Evolutionary conservation across 129 eudicot genomes (phyloP).

Genomic region (Flaveria brownii): DNA sequence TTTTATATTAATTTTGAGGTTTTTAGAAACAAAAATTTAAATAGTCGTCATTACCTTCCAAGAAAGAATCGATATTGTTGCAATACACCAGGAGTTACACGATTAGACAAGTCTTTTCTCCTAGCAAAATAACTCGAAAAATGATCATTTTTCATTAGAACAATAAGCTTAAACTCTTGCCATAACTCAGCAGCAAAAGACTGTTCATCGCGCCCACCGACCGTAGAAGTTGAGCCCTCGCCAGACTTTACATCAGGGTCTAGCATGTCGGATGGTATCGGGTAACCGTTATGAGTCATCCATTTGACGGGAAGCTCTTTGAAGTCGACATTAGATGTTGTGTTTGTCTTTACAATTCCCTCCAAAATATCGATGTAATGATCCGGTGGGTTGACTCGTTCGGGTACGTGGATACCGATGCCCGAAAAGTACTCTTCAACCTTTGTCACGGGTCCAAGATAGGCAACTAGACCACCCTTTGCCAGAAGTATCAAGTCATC

Average conservation of each 20-base stretch:
- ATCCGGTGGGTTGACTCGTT: conserved; percentile 88
- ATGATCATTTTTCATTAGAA: conserved; percentile 55
- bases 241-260: conserved; percentile 40
- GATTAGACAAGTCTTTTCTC: conserved; percentile 59
- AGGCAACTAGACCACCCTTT: conserved; percentile 90
- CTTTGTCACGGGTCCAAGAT: conserved; percentile 75
- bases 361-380: conserved; percentile 82
- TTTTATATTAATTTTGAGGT: too few species aligned
- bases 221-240: conserved; percentile 42
- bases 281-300: conserved; percentile 91
- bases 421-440: conserved; percentile 87
- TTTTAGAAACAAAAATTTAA: background rate
- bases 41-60: conserved; percentile 61
- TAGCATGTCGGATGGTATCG: conserved; percentile 80
- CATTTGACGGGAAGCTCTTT: conserved; percentile 90
- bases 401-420: conserved; percentile 76
- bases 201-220: conserved; percentile 39
- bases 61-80: conserved; percentile 70
- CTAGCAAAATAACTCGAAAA: conserved; percentile 42
- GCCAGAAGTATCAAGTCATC: conserved; percentile 93
- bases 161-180: conserved; percentile 62
- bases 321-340: conserved; percentile 44
- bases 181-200: conserved; percentile 75
- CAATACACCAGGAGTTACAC: conserved; percentile 52
- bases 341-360: conserved; percentile 56